Conservation (phyloP, 345 rosid species). For the Rhizophora apiculata region DNA sequence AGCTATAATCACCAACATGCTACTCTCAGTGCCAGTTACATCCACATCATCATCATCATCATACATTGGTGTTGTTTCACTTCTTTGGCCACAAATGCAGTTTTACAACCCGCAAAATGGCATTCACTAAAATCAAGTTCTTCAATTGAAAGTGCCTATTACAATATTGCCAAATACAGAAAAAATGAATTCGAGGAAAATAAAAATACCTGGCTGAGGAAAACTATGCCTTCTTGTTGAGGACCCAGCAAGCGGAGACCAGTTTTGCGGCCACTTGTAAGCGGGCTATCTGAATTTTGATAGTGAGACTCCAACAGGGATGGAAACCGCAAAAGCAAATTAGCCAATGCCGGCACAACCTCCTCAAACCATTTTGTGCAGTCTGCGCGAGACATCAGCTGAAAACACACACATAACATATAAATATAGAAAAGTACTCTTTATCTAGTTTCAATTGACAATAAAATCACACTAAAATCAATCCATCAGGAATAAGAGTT, state of each 20-base stretch:
- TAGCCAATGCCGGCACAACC: slow-evolving; percentile 60
- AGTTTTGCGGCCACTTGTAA: slow-evolving; percentile 25
- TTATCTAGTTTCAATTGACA: neutral
- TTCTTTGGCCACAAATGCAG: neutral
- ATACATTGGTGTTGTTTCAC: no score
- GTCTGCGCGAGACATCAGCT: slow-evolving; percentile 50
- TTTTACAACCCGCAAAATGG: neutral
- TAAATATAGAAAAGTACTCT: neutral
- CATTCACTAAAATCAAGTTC: neutral
- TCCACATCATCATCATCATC: neutral
- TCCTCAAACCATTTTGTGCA: slow-evolving; percentile 64
- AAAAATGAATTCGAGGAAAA: no score
- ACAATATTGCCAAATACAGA: neutral
- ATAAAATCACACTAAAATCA: neutral
- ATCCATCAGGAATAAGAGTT: neutral
- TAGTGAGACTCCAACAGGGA: slow-evolving; percentile 64
- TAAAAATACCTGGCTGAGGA: slow-evolving; percentile 66
- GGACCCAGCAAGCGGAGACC: slow-evolving; percentile 58
- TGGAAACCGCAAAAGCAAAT: slow-evolving; percentile 59
- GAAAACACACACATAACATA: slow-evolving; percentile 2
- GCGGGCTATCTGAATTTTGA: slow-evolving; percentile 39
- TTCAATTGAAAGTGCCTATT: neutral
- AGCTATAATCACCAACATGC: no score
- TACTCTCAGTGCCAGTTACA: neutral
- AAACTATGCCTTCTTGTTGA: slow-evolving; percentile 70